Evolutionary conservation across 202 grass and related monocot genomes (phyloP), one percentile per base, ranked within the genome.

Genomic region (Digitaria exilis): DNA sequence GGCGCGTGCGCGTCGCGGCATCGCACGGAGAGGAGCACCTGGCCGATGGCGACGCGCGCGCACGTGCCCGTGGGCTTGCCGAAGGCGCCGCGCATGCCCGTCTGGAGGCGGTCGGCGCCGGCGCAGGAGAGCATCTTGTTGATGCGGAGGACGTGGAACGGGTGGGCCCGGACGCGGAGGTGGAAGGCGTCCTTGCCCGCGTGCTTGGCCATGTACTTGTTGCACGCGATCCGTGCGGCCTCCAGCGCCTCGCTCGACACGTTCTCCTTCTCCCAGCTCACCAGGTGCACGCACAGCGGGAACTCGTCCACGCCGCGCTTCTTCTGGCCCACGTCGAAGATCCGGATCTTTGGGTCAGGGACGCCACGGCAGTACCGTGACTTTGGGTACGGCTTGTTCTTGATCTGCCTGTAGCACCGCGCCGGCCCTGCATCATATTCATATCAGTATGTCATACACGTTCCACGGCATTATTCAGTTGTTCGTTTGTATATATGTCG

Each of bases 41-140:
- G 89, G 14, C 92, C 89, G 77, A 94, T 94, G 39, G 54, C 43
- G 30, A 91, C 92, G 5, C 92, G 62, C 0, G 89, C 89, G 78
- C 92, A 90, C 3, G 85, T 88, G 1, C 92, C 89, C 56, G 74
- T 75, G 62, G 92, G 92, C 73, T 94, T 94, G 16, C 92, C 92
- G 78, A 94, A 94, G 13, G 92, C 89, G 65, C 87, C 89, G 67
- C 92, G 79, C 89, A 94, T 91, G 0, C 92, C 92, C 1, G 92
- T 95, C 82, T 95, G 85, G 21, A 95, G 92, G 58, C 92, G 77
- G 84, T 95, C 89, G 71, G 89, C 92, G 59, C 92, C 92, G 7
- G 89, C 89, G 65, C 89, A 94, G 22, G 92, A 94, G 79, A 94
- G 92, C 92, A 94, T 91, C 87, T 91, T 94, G 87, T 94, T 94